These are phyloP conservation scores for Epicoccum nigrum DNA, from an alignment of 2,329 filamentous ascomycete genomes.

Conservation along the genomic window DNA sequence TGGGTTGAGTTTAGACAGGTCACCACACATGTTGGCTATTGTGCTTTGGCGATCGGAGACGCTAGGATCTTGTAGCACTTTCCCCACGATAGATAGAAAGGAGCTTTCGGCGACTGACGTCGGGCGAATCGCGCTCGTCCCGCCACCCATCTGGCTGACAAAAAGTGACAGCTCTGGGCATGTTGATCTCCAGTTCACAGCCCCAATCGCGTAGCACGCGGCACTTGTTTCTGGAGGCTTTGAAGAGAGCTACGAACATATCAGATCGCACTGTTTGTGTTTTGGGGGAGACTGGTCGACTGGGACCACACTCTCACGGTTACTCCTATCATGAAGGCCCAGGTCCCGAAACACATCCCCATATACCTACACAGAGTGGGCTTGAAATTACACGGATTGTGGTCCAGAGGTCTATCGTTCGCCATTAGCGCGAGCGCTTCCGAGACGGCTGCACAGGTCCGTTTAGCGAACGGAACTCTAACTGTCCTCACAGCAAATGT, in stretches of 20 bases:
- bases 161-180: conserved; percentile 10
- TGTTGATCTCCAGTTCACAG: background rate
- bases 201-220: background rate
- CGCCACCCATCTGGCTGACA: conserved; percentile 9
- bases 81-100: conserved; percentile 27
- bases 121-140: conserved; percentile 1
- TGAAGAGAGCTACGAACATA: too few species aligned
- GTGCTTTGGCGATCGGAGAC: conserved; percentile 20
- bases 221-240: background rate
- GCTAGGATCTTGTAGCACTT: conserved; percentile 32
- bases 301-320: too few species aligned
- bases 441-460: background rate
- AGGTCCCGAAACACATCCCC: conserved; percentile 1
- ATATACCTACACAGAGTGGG: conserved; percentile 1
- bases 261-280: too few species aligned
- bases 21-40: conserved; percentile 16
- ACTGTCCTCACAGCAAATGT: background rate
- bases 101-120: conserved; percentile 16
- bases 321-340: too few species aligned
- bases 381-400: conserved; percentile 1
- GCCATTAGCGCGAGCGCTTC: conserved; percentile 3
- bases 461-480: conserved; percentile 4
- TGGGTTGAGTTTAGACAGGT: conserved; percentile 16
- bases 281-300: too few species aligned
- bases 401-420: conserved; percentile 9